Evolutionary conservation across 306 rosid species (phyloP).

Genomic region (Ormosia emarginata): DNA sequence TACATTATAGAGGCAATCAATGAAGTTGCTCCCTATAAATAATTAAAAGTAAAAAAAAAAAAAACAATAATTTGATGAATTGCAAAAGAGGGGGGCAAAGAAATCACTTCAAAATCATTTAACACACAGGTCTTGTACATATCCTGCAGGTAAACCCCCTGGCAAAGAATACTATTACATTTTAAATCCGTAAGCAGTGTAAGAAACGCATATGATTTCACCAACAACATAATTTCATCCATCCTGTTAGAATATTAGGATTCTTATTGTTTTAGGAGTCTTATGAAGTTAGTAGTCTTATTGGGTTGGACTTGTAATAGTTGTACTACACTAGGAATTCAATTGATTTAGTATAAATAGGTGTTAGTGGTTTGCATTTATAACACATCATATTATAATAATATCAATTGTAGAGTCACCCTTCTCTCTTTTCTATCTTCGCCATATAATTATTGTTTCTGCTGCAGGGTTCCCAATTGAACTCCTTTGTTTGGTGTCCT

Average conservation of each 20-base stretch:
- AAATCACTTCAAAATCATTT: not conserved
- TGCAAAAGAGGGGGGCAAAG: not conserved
- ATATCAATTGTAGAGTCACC: not conserved
- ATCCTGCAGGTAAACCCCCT: not conserved
- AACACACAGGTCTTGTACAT: not conserved
- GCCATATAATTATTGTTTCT: not conserved
- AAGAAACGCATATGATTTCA: not conserved
- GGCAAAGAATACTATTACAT: not conserved
- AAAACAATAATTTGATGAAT: not conserved
- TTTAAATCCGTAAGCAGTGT: not conserved
- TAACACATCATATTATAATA: not conserved
- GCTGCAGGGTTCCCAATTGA: not conserved
- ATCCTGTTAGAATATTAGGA: constrained; percentile 6
- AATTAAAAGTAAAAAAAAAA: not conserved
- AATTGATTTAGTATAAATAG: not conserved
- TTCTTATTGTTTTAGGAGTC: not conserved
- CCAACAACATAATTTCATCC: not conserved
- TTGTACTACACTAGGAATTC: not conserved
- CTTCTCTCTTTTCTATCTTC: not conserved
- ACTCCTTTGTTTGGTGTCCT: not conserved
- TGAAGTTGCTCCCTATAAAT: not conserved
- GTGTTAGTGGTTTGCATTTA: not conserved
- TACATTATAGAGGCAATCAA: constrained; percentile 12
- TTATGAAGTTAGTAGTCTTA: not conserved
- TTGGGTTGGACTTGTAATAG: not conserved